phyloP scores from a whole-genome alignment of 2,329 filamentous ascomycete genomes.

The Stachybotrys chlorohalonatus region DNA sequence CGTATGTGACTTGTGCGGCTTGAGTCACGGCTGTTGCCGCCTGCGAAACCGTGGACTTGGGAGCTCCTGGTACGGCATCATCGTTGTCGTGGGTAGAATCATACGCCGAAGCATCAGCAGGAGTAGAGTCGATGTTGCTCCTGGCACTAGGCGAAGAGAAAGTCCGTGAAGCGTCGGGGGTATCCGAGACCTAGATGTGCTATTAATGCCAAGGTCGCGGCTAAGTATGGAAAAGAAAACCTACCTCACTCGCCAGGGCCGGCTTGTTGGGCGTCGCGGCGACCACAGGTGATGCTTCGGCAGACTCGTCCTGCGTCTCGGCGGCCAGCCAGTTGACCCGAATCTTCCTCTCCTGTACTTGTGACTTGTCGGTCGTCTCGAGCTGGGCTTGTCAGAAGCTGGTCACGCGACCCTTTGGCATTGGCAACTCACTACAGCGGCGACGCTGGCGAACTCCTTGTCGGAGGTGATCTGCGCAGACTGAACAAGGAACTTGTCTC shows the following conservation, averaged over 20 bases:
- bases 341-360: constrained; percentile 91
- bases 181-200: constrained; percentile 23
- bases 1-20: constrained; percentile 28
- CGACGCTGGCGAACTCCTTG: constrained; percentile 73
- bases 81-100: constrained; percentile 19
- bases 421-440: constrained; percentile 59
- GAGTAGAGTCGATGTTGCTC: constrained; percentile 15
- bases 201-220: constrained; percentile 5
- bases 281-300: background rate
- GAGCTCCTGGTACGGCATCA: constrained; percentile 13
- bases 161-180: constrained; percentile 33
- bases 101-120: constrained; percentile 23
- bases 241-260: constrained; percentile 29
- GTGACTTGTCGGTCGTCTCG: constrained; percentile 66
- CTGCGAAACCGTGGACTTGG: constrained; percentile 20
- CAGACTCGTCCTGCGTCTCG: constrained; percentile 13
- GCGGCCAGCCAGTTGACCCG: constrained; percentile 75
- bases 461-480: constrained; percentile 76
- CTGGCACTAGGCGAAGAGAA: constrained; percentile 34
- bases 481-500: constrained; percentile 96
- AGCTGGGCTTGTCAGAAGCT: constrained; percentile 44
- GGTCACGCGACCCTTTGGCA: constrained; percentile 1
- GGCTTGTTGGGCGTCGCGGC: constrained; percentile 32
- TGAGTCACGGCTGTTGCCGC: constrained; percentile 40
- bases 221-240: constrained; percentile 8